Conservation (phyloP, 208 protist genomes). For the Tetramitus jugosus region DNA sequence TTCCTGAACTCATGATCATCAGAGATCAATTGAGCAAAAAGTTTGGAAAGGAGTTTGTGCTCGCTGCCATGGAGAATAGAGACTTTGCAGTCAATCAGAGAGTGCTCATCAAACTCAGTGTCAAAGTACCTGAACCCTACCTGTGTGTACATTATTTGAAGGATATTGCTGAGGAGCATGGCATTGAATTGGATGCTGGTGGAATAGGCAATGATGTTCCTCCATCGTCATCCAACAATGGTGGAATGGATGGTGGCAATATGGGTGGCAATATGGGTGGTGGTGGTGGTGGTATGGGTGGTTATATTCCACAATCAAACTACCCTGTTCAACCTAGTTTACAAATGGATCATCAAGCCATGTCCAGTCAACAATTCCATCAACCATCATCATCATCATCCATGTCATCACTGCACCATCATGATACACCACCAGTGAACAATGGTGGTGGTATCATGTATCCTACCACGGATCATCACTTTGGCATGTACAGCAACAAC, state of each 20-base stretch:
- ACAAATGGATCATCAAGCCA: too few relatives aligned
- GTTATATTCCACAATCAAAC: too few relatives aligned
- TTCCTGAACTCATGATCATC: neutral
- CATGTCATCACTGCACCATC: neutral
- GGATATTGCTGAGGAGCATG: constrained; percentile 12
- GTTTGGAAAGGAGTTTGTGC: neutral
- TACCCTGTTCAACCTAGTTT: too few relatives aligned
- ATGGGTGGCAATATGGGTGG: too few relatives aligned
- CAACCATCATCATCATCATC: neutral
- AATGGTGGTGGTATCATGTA: neutral
- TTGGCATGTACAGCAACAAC: neutral
- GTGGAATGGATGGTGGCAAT: neutral
- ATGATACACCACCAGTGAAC: neutral
- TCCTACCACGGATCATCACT: too few relatives aligned
- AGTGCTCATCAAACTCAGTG: constrained; percentile 6
- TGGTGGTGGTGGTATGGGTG: too few relatives aligned
- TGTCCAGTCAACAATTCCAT: neutral
- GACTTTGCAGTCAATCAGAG: neutral
- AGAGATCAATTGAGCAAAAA: neutral
- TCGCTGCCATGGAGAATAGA: neutral
- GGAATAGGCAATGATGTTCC: neutral
- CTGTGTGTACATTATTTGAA: constrained; percentile 14
- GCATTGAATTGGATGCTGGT: neutral
- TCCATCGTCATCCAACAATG: neutral
- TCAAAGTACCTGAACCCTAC: constrained; percentile 21